Conservation (phyloP, 2,329 filamentous ascomycete species). For the Cytospora leucostoma region DNA sequence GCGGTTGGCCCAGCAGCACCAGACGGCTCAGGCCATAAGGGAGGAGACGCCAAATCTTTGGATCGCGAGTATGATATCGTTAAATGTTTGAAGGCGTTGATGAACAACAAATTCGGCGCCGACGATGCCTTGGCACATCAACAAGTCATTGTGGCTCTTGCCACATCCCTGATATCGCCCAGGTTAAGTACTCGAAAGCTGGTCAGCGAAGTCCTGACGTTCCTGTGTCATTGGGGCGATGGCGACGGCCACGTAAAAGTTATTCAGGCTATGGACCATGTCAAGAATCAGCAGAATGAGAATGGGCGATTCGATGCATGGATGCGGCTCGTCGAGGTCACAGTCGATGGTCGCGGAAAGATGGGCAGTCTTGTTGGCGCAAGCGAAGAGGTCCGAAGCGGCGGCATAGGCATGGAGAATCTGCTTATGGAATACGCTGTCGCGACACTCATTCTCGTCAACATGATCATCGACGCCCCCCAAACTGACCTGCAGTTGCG, state of each 20-base stretch:
- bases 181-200: slow-evolving; percentile 90
- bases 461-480: slow-evolving; percentile 92
- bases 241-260: slow-evolving; percentile 91
- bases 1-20: slow-evolving; percentile 70
- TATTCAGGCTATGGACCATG: slow-evolving; percentile 86
- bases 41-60: slow-evolving; percentile 71
- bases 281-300: slow-evolving; percentile 85
- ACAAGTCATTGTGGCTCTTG: slow-evolving; percentile 85
- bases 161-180: slow-evolving; percentile 82
- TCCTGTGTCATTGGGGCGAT: slow-evolving; percentile 87
- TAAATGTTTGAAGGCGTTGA: slow-evolving; percentile 94
- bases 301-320: slow-evolving; percentile 96
- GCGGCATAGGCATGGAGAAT: slow-evolving; percentile 98
- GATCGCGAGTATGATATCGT: slow-evolving; percentile 96
- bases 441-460: slow-evolving; percentile 90
- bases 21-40: slow-evolving; percentile 40
- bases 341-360: slow-evolving; percentile 93
- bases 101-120: slow-evolving; percentile 99
- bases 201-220: slow-evolving; percentile 94
- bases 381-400: slow-evolving; percentile 92
- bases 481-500: slow-evolving; percentile 86
- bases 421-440: slow-evolving; percentile 98
- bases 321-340: slow-evolving; percentile 98
- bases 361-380: slow-evolving; percentile 98
- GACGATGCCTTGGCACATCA: slow-evolving; percentile 92